phyloP scores from a whole-genome alignment of 768 basidiomycete genomes.

The Postia placenta region DNA sequence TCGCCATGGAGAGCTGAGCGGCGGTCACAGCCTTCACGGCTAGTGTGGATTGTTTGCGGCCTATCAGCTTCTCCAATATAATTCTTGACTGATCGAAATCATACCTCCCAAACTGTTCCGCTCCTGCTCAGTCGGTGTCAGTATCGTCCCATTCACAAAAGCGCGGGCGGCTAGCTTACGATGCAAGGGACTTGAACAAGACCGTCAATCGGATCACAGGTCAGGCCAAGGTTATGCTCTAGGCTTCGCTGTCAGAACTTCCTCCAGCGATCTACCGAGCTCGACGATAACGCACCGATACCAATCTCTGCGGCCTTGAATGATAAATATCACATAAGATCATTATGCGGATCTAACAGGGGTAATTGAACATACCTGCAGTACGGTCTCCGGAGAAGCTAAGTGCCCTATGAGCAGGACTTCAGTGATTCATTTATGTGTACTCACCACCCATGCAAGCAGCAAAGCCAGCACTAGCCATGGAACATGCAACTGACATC shows the following conservation, averaged over 20 bases:
- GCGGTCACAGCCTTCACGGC: constrained; percentile 93
- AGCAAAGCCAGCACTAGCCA: constrained; percentile 92
- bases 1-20: constrained; percentile 91
- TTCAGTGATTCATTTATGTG: no score
- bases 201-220: constrained; percentile 92
- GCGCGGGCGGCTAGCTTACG: no score
- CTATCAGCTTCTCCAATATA: background rate
- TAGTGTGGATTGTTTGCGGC: no score
- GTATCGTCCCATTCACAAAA: no score
- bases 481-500: constrained; percentile 80
- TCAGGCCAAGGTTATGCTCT: constrained; percentile 86
- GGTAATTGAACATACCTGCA: constrained; percentile 46
- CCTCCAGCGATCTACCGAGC: no score
- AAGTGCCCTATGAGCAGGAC: no score
- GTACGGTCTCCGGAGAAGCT: constrained; percentile 78
- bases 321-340: background rate
- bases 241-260: background rate
- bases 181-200: constrained; percentile 96
- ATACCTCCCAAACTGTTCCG: constrained; percentile 81
- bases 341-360: no score
- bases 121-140: constrained; percentile 39
- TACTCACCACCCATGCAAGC: constrained; percentile 85
- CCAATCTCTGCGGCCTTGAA: constrained; percentile 80
- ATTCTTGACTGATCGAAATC: no score
- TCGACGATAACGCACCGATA: constrained; percentile 47